phyloP scores from a whole-genome alignment of 768 basidiomycete genomes.

The Suillus alpinus region DNA sequence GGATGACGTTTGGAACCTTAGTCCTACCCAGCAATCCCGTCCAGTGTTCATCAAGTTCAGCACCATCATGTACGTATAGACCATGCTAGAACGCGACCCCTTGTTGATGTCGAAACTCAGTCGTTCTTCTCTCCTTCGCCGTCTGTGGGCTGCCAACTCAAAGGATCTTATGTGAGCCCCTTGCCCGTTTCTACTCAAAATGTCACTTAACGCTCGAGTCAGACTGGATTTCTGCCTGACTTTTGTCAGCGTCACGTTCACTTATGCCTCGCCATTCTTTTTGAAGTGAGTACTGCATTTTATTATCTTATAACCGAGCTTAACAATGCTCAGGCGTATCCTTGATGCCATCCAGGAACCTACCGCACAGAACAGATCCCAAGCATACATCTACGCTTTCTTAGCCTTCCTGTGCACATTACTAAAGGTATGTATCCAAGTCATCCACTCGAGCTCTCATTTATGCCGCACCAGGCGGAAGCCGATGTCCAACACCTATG shows the following conservation, averaged over 20 bases:
- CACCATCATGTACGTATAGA: constrained; percentile 19
- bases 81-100: neutral
- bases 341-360: constrained; percentile 54
- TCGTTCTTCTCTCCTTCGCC: constrained; percentile 36
- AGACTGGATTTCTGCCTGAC: constrained; percentile 70
- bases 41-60: constrained; percentile 56
- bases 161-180: constrained; percentile 38
- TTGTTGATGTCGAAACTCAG: constrained; percentile 12
- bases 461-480: constrained; percentile 40
- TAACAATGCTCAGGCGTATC: constrained; percentile 41
- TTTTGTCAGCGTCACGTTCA: constrained; percentile 65
- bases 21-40: constrained; percentile 63
- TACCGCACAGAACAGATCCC: constrained; percentile 48
- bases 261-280: constrained; percentile 83
- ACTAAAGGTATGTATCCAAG: constrained; percentile 18
- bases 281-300: constrained; percentile 52
- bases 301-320: neutral
- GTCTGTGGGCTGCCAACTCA: constrained; percentile 44
- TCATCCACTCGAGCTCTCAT: neutral
- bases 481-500: constrained; percentile 76
- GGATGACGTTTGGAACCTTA: constrained; percentile 68
- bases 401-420: constrained; percentile 63
- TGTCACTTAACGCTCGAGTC: neutral
- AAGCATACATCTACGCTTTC: constrained; percentile 77
- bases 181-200: neutral